These are phyloP conservation scores for Eimeria acervulina DNA, from an alignment of 169 alveolate species.

Conservation along the genomic window DNA sequence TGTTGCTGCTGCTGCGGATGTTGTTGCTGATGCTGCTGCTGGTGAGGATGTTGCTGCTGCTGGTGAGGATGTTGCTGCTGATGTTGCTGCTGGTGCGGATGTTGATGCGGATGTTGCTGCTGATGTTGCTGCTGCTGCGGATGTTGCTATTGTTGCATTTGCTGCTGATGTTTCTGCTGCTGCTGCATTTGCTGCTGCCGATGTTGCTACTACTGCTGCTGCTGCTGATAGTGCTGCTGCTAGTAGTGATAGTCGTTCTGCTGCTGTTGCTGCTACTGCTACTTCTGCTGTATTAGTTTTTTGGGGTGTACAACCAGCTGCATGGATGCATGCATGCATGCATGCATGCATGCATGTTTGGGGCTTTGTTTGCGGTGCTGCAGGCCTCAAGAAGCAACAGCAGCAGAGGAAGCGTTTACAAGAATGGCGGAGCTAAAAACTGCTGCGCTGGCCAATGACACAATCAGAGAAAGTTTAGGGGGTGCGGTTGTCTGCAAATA, in stretches of 20 bases:
- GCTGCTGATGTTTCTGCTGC: not conserved
- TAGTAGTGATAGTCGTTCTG: not conserved
- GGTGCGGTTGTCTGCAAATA: no score
- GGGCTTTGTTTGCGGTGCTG: not conserved
- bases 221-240: not conserved
- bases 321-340: not conserved
- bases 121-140: not conserved
- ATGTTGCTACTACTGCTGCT: not conserved
- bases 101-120: no score
- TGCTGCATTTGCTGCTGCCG: not conserved
- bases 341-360: constrained; percentile 3
- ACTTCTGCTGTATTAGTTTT: not conserved
- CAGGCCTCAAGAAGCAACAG: not conserved
- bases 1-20: not conserved
- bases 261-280: not conserved
- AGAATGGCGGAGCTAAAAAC: not conserved
- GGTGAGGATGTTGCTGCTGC: not conserved
- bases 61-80: constrained; percentile 9
- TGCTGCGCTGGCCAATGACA: not conserved
- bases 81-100: not conserved
- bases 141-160: not conserved
- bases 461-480: not conserved
- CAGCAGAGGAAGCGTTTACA: not conserved
- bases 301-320: not conserved
- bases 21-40: not conserved